Evolutionary conservation across 768 basidiomycete species (phyloP), one percentile per base, ranked within the genome.

Genomic region (Coprinellus micaceus): DNA sequence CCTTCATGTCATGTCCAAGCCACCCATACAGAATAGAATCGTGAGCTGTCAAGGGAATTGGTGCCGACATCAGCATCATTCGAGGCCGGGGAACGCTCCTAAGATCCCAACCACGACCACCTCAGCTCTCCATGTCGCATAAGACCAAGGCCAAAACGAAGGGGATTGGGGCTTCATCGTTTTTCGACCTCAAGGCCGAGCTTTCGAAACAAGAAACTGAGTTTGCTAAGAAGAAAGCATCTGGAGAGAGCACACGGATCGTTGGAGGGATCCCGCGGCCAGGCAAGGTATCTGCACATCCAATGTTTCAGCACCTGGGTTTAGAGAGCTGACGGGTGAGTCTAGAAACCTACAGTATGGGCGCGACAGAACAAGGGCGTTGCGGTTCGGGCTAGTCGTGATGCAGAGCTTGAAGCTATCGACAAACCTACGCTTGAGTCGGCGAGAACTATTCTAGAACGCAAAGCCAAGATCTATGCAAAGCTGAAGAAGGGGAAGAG

Each of bases 261-360:
- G 76, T 83, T 4, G 87, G 85, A 10, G 85, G 84, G 29, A 75
- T 84, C 15, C 82, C 84, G 65, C 76, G 84, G 49, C 80, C 84
- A 3, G 87, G 82, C 71, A 92, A 92, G 79, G 91, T 54, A 22
- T 28, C 22, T 46, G 0, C n/a, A 6, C 39, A 25, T 24, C 17
- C 22, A 12, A 24, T 46, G 11, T 41, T 17, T 12, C 36, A 36
- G 15, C n/a, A 26, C 7, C 52, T 28, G 28, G 3, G 11, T 17
- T 19, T 1, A 11, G 4, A 29, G 19, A 13, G 10, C 28, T 9
- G 28, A 22, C 17, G 49, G 1, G n/a, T n/a, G n/a, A n/a, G n/a
- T n/a, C n/a, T 58, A 92, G 91, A 93, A 91, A 77, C 80, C 85
- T 2, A 86, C 85, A 1, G 74, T 83, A 71, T 94, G 92, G 92